Percentiles rank a stretch among this genome's conserved stretches.
Conservation (phyloP, 148 eudicot genomes). For the Vaccinium vitisidaea region DNA sequence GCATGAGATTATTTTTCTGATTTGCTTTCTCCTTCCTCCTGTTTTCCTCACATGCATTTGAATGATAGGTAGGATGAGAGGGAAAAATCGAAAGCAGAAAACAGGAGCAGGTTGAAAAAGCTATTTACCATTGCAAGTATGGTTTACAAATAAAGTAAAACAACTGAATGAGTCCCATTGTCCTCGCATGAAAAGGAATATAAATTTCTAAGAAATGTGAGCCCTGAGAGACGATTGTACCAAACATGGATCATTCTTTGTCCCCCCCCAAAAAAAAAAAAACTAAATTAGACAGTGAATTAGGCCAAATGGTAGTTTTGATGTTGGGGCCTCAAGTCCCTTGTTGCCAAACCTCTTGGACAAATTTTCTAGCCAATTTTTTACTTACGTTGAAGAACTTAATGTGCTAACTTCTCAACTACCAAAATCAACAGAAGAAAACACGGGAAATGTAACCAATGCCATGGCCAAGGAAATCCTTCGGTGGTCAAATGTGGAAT, state of each 20-base stretch:
- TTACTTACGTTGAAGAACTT: neutral
- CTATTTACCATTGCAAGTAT: neutral
- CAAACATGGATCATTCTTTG: neutral
- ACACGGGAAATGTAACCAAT: neutral
- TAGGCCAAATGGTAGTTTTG: neutral
- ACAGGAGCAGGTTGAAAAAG: neutral
- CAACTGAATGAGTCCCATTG: neutral
- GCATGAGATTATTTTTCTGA: neutral
- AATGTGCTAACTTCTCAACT: neutral
- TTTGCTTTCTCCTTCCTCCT: neutral
- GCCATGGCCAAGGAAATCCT: neutral
- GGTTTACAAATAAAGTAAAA: neutral
- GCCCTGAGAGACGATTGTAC: neutral
- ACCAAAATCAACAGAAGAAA: neutral
- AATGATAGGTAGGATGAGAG: neutral
- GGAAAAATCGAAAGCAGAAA: neutral
- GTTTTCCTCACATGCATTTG: neutral
- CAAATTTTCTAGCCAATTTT: neutral
- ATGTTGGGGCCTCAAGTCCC: neutral
- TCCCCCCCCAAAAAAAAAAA: neutral
- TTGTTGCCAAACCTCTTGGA: neutral
- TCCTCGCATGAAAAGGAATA: too few species aligned
- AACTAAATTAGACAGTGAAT: neutral
- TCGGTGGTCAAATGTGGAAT: neutral
- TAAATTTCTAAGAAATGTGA: neutral